phyloP scores from a whole-genome alignment of 371 early-diverging fungal species.

The Mucor mucedo region DNA sequence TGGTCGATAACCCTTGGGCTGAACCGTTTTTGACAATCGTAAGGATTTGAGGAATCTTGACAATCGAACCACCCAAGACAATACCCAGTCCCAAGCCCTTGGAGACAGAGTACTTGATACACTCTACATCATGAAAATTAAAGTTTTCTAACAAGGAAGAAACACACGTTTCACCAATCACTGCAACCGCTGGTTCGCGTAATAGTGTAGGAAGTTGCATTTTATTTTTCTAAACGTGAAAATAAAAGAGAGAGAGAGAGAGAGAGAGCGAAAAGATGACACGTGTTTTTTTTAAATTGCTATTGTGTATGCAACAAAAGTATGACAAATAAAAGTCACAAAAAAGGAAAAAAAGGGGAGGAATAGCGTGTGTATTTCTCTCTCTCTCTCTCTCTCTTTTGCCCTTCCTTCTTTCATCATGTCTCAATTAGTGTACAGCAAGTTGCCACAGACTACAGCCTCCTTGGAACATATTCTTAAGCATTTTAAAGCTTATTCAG shows the following conservation, averaged over 20 bases:
- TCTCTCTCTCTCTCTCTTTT: slow-evolving; percentile 2
- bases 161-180: slow-evolving; percentile 75
- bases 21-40: slow-evolving; percentile 78
- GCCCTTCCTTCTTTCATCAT: slow-evolving; percentile 4
- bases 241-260: not conserved
- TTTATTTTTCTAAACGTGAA: not conserved
- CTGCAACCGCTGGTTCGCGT: slow-evolving; percentile 60
- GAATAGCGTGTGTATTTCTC: not conserved
- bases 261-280: not conserved
- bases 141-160: slow-evolving; percentile 66
- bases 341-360: not conserved
- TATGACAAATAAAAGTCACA: no score
- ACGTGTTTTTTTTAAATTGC: not conserved
- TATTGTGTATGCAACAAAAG: no score
- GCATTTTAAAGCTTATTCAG: slow-evolving; percentile 35
- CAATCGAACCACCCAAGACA: slow-evolving; percentile 82
- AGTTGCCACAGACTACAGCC: slow-evolving; percentile 48
- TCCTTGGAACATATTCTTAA: slow-evolving; percentile 47
- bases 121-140: slow-evolving; percentile 64
- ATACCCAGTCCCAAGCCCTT: slow-evolving; percentile 92
- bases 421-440: slow-evolving; percentile 18
- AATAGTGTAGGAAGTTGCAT: slow-evolving; percentile 53
- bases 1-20: slow-evolving; percentile 78
- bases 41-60: slow-evolving; percentile 94
- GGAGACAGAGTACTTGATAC: slow-evolving; percentile 81